Percentiles rank a stretch among this genome's conserved stretches.
These are phyloP conservation scores for Cryphonectria parasitica DNA, from an alignment of 2,329 filamentous ascomycete species.

Conservation along the genomic window DNA sequence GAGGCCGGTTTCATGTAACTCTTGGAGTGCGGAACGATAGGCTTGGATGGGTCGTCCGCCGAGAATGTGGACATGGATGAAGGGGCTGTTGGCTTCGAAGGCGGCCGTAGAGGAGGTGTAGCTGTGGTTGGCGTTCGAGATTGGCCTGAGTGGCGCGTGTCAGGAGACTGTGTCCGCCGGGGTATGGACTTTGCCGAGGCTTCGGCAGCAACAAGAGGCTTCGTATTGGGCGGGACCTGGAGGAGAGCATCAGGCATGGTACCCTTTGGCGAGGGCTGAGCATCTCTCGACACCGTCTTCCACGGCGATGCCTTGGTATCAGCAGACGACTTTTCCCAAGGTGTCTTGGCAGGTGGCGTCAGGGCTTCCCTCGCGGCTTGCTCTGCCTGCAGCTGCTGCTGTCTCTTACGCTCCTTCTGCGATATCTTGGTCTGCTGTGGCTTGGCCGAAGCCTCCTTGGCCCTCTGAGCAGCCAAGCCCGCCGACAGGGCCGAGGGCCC, in stretches of 20 bases:
- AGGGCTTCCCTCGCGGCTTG: slow-evolving; percentile 46
- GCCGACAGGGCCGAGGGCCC: slow-evolving; percentile 57
- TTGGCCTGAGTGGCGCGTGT: slow-evolving; percentile 66
- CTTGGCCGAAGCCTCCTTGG: slow-evolving; percentile 44
- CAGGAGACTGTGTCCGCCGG: slow-evolving; percentile 60
- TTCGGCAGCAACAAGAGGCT: slow-evolving; percentile 50
- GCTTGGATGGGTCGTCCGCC: slow-evolving; percentile 40
- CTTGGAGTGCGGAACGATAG: slow-evolving; percentile 62
- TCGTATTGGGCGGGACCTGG: slow-evolving; percentile 40
- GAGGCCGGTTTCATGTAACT: slow-evolving; percentile 61
- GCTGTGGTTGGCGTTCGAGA: slow-evolving; percentile 41
- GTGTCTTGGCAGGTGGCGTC: slow-evolving; percentile 41
- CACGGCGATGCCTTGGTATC: slow-evolving; percentile 62
- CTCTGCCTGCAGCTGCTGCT: slow-evolving; percentile 68
- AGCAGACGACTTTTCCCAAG: slow-evolving; percentile 49
- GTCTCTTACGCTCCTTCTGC: slow-evolving; percentile 88
- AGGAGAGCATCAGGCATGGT: slow-evolving; percentile 44
- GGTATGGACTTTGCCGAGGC: slow-evolving; percentile 44
- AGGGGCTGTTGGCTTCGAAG: slow-evolving; percentile 22
- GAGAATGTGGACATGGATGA: slow-evolving; percentile 31
- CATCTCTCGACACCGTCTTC: slow-evolving; percentile 59
- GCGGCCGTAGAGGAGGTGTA: slow-evolving; percentile 26
- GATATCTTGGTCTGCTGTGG: slow-evolving; percentile 67
- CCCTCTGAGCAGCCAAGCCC: slow-evolving; percentile 56
- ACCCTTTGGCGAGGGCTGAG: slow-evolving; percentile 56